Evolutionary conservation across 768 basidiomycete species (phyloP), one percentile per base, ranked within the genome.

Genomic region (Clitopilus hobsonii): DNA sequence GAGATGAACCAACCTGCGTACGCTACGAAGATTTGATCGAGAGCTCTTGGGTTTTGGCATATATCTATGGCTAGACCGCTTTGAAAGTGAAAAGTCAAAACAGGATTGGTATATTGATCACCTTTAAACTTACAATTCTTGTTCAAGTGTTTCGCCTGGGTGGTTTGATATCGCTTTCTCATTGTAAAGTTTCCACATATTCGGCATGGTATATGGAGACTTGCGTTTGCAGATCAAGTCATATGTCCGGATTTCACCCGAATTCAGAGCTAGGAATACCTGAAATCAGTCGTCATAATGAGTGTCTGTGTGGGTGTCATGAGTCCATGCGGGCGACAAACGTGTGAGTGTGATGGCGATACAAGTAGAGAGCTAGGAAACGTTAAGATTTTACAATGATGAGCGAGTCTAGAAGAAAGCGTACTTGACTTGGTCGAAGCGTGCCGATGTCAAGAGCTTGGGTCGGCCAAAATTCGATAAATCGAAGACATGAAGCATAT

Each of bases 151-250:
- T 6, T 41, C n/a, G 18, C 18, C 18, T 10, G 11, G 18, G 18
- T 41, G 38, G n/a, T 41, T 41, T 6, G n/a, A 41, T 47, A 66
- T 61, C 63, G 74, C 67, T 71, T 80, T 80, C 56, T 86, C 79
- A 66, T 89, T 84, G 60, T 90, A 85, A 26, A 82, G 60, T 20
- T 73, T 74, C 94, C 92, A 95, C 61, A 88, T 71, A 62, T 93
- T 92, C 2, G 86, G 85, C 28, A 90, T 79, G 16, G 71, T 75
- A 61, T 88, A 91, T 10, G 78, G 74, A 0, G 90, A 89, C 56
- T 86, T 76, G 18, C 80, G 74, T 14, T 82, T 73, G 56, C 89
- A 86, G 11, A 81, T 71, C n/a, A 94, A 61, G 65, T 94, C 92
- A 64, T 86, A 94, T 2, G 87, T 85, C 59, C 81, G 80, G 57